Evolutionary conservation across 2,329 filamentous ascomycete genomes (phyloP).

Genomic region (Cyphellophora europaea): DNA sequence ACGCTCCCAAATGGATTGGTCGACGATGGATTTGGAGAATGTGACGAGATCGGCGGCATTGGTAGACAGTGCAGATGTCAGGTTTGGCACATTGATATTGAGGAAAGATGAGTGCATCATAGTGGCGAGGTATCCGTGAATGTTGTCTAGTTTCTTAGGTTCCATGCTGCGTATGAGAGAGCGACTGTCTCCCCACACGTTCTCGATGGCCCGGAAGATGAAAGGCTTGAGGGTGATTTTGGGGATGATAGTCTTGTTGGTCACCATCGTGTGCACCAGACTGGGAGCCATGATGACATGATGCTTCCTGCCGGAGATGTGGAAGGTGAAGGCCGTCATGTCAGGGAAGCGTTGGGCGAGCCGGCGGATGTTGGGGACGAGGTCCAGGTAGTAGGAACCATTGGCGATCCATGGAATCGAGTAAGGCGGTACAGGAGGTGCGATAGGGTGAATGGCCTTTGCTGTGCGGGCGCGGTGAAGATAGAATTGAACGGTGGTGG

Average conservation of each 20-base stretch:
- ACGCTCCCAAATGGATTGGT: constrained; percentile 55
- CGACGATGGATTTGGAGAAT: constrained; percentile 49
- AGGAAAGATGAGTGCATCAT: constrained; percentile 41
- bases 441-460: background rate
- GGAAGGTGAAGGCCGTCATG: constrained; percentile 10
- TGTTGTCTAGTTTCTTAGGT: constrained; percentile 23
- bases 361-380: constrained; percentile 4
- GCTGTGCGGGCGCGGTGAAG: background rate
- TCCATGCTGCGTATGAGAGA: constrained; percentile 27
- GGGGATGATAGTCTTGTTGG: constrained; percentile 18
- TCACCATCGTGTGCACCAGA: constrained; percentile 33
- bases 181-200: constrained; percentile 34
- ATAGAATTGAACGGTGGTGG: background rate
- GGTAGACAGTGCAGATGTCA: constrained; percentile 3
- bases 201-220: constrained; percentile 27
- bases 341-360: constrained; percentile 11
- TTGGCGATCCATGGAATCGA: constrained; percentile 53
- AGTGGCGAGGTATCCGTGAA: constrained; percentile 28
- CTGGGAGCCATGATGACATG: constrained; percentile 41
- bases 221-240: constrained; percentile 21
- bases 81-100: constrained; percentile 26
- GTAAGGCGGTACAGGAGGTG: constrained; percentile 35
- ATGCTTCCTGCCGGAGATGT: constrained; percentile 34
- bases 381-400: constrained; percentile 31
- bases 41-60: constrained; percentile 43